Base-by-base conservation (phyloP, 2,329 filamentous ascomycete genomes). In the Hypoxylon sp. region DNA sequence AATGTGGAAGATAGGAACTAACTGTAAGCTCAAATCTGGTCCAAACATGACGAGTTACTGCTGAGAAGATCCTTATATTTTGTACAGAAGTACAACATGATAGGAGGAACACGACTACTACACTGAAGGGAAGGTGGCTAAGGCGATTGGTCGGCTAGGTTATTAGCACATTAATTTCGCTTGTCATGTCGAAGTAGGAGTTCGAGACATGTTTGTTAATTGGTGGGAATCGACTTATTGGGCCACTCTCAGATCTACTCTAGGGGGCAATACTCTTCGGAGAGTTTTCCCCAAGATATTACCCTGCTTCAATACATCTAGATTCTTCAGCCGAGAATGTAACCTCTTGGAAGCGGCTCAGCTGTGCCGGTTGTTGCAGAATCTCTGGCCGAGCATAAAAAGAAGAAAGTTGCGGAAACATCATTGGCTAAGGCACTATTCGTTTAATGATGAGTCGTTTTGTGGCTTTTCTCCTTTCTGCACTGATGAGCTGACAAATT, bases 361-460 rank as follows among this genome's bases (percentile, higher is more conserved):
- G 23, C 30, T 36, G 9, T 19, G 13, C 28, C 46, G 21, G 48
- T 32, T 32, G 30, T 17, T 38, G 34, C 34, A 56, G 56, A 60
- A 43, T 52, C 4, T 17, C 9, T 48, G 3, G 38, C 50, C 28
- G 25, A 25, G 51, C 19, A 43, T 21, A 10, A 43, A 43, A 43
- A 43, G 38, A 19, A 43, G 7, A 43, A 7, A 9, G 23, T 49
- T 11, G 13, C n/a, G 25, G 2, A 10, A 41, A 28, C 14, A 3
- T 57, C 23, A 60, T 57, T 61, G 57, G 63, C 14, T 30, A 9
- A 56, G 21, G 25, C 25, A 7, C 28, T 30, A 30, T 30, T 49
- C 28, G 6, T 30, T 28, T 17, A 30, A 38, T 60, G 62, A 65
- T 50, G 38, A 21, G 50, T 65, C 62, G 43, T 21, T 19, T 19